A percentile compares a stretch with the other conserved stretches of the same genome.
phyloP scores from a whole-genome alignment of 305 asterid genomes.

The Fraxinus ornus region DNA sequence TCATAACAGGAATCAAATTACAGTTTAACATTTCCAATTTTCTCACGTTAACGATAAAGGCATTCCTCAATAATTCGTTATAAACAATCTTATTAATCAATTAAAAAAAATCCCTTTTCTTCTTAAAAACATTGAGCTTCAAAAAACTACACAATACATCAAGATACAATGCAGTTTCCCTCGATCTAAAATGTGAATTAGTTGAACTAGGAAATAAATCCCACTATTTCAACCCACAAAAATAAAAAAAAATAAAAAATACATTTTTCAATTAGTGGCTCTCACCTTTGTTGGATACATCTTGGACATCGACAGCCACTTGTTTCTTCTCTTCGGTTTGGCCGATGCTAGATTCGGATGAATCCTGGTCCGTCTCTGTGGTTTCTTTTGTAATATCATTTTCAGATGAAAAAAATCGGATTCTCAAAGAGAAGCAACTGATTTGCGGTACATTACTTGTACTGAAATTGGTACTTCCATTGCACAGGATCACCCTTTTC shows the following conservation, averaged over 20 bases:
- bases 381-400: constrained; percentile 30
- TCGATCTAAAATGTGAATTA: neutral
- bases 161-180: neutral
- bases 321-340: constrained; percentile 31
- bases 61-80: too few species aligned
- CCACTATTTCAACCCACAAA: neutral
- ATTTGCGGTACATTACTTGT: constrained; percentile 23
- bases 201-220: neutral
- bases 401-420: constrained; percentile 56
- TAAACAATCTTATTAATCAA: neutral
- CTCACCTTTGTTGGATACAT: constrained; percentile 56
- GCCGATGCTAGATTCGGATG: constrained; percentile 30
- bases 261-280: neutral
- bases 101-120: neutral
- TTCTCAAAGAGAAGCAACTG: constrained; percentile 25
- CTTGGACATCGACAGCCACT: constrained; percentile 36
- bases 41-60: too few species aligned
- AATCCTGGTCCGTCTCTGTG: constrained; percentile 24
- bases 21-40: neutral
- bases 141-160: neutral
- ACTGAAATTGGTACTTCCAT: neutral
- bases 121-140: neutral
- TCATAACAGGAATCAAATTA: neutral
- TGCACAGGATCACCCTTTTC: constrained; percentile 7
- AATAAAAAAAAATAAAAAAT: neutral